These are phyloP conservation scores for Kwoniella dendrophila DNA, from an alignment of 768 basidiomycete species.

Conservation along the genomic window DNA sequence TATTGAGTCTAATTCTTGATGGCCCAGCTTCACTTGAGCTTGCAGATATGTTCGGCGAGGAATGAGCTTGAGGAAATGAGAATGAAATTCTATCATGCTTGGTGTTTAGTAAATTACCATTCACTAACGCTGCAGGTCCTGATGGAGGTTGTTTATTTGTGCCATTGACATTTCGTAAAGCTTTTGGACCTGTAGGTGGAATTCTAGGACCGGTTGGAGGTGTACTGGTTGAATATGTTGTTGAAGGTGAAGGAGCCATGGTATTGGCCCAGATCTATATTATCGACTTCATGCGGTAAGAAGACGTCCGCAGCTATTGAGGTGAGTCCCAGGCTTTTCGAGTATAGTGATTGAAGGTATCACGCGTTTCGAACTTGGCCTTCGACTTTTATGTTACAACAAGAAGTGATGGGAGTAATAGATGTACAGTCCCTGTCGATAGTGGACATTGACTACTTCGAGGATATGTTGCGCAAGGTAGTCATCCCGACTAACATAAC, in stretches of 20 bases:
- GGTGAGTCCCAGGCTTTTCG: no score
- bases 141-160: conserved; percentile 1
- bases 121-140: conserved; percentile 5
- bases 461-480: no score
- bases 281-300: conserved; percentile 5
- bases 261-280: conserved; percentile 4
- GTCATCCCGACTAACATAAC: no score
- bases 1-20: conserved; percentile 3
- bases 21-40: conserved; percentile 6
- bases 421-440: no score
- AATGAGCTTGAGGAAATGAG: conserved; percentile 9
- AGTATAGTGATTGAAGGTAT: no score
- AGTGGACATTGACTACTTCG: no score
- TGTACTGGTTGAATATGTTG: background rate
- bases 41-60: background rate
- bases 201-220: conserved; percentile 5
- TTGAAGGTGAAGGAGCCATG: conserved; percentile 24
- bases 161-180: conserved; percentile 8
- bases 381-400: no score
- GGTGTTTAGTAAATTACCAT: no score
- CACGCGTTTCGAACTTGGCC: no score
- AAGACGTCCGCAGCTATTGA: no score
- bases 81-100: conserved; percentile 15
- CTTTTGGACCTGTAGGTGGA: conserved; percentile 32
- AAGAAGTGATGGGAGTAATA: no score